Percentiles rank a stretch among this genome's conserved stretches.
These are phyloP conservation scores for Niebla homalea DNA, from an alignment of 495 filamentous ascomycete genomes.

Conservation along the genomic window DNA sequence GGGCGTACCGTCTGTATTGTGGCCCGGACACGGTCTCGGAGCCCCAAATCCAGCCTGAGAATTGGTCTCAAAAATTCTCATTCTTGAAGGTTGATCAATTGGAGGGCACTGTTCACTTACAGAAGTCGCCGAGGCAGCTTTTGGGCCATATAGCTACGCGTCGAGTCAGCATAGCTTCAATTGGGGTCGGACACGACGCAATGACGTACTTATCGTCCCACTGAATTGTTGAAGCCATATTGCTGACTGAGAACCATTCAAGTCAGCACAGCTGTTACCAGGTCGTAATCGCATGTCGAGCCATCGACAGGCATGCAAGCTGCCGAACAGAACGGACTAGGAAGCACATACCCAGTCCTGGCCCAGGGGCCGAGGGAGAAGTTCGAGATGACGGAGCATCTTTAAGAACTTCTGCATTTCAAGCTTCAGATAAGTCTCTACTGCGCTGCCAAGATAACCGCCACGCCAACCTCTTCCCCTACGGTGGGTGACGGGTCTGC, in stretches of 20 bases:
- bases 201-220: conserved; percentile 55
- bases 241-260: conserved; percentile 32
- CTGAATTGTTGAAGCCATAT: conserved; percentile 92
- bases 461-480: conserved; percentile 90
- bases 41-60: too few species aligned
- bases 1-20: too few species aligned
- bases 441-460: conserved; percentile 80
- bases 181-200: neutral
- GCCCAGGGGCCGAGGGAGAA: conserved; percentile 78
- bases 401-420: conserved; percentile 95
- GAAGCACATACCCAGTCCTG: conserved; percentile 59
- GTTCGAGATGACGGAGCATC: conserved; percentile 79
- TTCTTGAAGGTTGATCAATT: neutral
- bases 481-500: conserved; percentile 86
- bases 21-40: too few species aligned
- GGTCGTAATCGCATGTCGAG: too few species aligned
- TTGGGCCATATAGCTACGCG: conserved; percentile 67
- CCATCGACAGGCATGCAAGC: too few species aligned
- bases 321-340: too few species aligned
- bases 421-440: conserved; percentile 79
- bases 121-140: conserved; percentile 60
- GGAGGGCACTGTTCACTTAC: conserved; percentile 8
- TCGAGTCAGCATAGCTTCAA: neutral
- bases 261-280: too few species aligned
- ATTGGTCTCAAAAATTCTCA: too few species aligned